Evolutionary conservation across 2,329 filamentous ascomycete species (phyloP), one percentile per base, ranked within the genome.

Genomic region (Trichoderma endophyticum): DNA sequence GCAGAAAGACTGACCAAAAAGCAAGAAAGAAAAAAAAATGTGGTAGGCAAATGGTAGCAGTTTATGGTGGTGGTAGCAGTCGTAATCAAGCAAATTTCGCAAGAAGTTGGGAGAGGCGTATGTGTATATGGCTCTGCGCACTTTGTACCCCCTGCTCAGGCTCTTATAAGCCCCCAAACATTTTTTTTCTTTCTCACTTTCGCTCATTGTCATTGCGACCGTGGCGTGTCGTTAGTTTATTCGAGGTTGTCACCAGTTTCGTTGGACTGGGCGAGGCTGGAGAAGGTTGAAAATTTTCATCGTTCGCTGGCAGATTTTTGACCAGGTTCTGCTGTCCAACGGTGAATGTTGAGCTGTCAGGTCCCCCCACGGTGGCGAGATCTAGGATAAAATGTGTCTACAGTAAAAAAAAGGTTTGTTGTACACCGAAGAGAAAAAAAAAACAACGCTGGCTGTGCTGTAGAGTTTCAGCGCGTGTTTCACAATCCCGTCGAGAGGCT

Each of bases 381-480:
- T 34, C 48, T 28, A 65, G 51, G 69, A 57, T n/a, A 26, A 26
- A 21, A 24, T 21, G 14, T 26, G 6, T 57, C 18, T 57, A 32
- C 30, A 11, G 61, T 12, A 18, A 18, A 21, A 21, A 36, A 66
- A n/a, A 51, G 43, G 43, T 12, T 51, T 48, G 43, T 51, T 51
- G n/a, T 51, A 51, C n/a, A 21, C 43, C 43, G 11, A 51, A 57
- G 15, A 56, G 9, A 28, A 32, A 32, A 57, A 57, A 36, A 15
- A 36, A 36, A 36, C 34, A 36, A 36, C 34, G 34, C 34, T 36
- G 4, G 21, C 26, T 14, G 63, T 39, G 34, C 57, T 18, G 14
- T 56, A 59, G 21, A 43, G 65, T 72, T 72, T 72, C 71, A 63
- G 48, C 57, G 48, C 57, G 24, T 51, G 70, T 72, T 71, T 71